Evolutionary conservation across 2,329 filamentous ascomycete species (phyloP), one percentile per base, ranked within the genome.

Genomic region (Myriosclerotinia curreyana): DNA sequence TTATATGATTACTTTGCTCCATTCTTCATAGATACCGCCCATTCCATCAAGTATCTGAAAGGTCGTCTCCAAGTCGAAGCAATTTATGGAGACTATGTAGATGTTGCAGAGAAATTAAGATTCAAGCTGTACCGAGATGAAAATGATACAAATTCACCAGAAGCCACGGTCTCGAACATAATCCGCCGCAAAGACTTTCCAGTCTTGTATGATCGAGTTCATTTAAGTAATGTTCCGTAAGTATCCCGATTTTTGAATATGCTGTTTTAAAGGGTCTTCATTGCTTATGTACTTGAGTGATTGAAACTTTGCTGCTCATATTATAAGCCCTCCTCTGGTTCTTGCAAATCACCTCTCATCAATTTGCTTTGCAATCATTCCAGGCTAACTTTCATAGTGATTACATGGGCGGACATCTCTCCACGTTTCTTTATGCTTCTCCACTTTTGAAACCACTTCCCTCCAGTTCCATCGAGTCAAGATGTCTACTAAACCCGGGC

Each of bases 171-270:
- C 12, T n/a, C 38, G 36, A 50, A 40, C 15, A 25, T 14, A 28
- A 28, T n/a, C 12, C 62, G 66, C 17, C 64, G 60, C 3, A 53
- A 60, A 17, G n/a, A 51, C 6, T 69, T 69, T 31, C 67, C 66
- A 17, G 34, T 38, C 8, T 31, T 59, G 2, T 69, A 63, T 28
- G 64, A 69, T 20, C 53, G 65, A 15, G 49, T 69, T 31, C 63
- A 69, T 61, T 54, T 69, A 22, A 66, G 68, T 40, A 69, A 69
- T 49, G 59, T 66, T 54, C 66, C 67, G 66, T 69, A 58, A 61
- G 67, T 67, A 31, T 7, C 9, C 20, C 36, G 22, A 6, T 7
- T 22, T 53, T 8, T 36, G 14, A 22, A 36, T 22, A 53, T 38
- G 20, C 20, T 3, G 8, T 9, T 36, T 36, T 20, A 22, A 38